Base-by-base conservation (phyloP, 2,329 filamentous ascomycete genomes). In the Periglandula ipomoeae region DNA sequence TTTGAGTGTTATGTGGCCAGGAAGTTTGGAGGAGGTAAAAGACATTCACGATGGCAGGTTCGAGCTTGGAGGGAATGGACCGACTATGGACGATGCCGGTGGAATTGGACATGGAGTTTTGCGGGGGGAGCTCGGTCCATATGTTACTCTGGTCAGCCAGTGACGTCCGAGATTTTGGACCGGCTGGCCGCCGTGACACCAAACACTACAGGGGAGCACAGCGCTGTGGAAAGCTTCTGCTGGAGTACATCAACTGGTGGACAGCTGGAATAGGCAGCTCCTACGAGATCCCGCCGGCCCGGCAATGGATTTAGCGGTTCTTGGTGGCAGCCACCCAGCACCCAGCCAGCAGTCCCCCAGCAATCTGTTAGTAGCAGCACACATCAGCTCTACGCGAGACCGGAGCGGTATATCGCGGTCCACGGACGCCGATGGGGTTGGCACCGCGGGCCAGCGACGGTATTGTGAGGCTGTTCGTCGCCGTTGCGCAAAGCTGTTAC, bases 371-470 rank as follows among this genome's bases (percentile, higher is more conserved):
- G n/a, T n/a, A n/a, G n/a, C n/a, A n/a, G n/a, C n/a, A n/a, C n/a
- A n/a, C n/a, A n/a, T n/a, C n/a, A n/a, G n/a, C n/a, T n/a, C n/a
- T n/a, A n/a, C n/a, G n/a, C n/a, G n/a, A n/a, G n/a, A n/a, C n/a
- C n/a, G n/a, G n/a, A n/a, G n/a, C n/a, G n/a, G n/a, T n/a, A n/a
- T n/a, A n/a, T n/a, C n/a, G n/a, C n/a, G n/a, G n/a, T 39, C 47
- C 47, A 49, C 47, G 47, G 41, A 24, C 32, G 7, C 47, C 41
- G 47, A 23, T 40, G 34, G 41, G 13, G 41, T 26, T 32, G 32
- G 19, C 32, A 34, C 47, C 42, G 42, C 35, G 20, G 26, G 34
- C 26, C n/a, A 37, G 27, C 44, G 2, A 34, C 30, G 30, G 26
- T 3, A 15, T 20, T 17, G 26, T 19, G n/a, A 17, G 15, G 17